Percentiles rank a stretch among this genome's conserved stretches.
Evolutionary conservation across 768 basidiomycete genomes (phyloP).

Genomic region (Pleurotus cornucopiae): DNA sequence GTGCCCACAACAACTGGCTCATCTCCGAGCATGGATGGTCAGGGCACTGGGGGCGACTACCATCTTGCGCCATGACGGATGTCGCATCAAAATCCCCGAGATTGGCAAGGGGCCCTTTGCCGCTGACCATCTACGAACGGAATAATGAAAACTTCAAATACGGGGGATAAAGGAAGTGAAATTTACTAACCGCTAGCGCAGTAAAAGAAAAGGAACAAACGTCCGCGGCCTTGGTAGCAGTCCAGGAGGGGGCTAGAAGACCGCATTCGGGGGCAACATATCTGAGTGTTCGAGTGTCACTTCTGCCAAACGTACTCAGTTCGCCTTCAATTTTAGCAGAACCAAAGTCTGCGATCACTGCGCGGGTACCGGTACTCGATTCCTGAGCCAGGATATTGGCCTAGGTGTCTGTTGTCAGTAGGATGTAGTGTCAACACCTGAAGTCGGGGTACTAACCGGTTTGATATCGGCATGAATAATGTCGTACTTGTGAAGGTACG

Average conservation of each 20-base stretch:
- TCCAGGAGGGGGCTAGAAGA: neutral
- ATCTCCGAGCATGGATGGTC: neutral
- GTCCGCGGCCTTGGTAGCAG: neutral
- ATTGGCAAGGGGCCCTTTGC: neutral
- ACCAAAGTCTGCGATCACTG: neutral
- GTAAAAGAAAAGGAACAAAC: neutral
- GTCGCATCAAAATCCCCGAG: neutral
- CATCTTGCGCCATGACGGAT: neutral
- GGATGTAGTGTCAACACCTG: neutral
- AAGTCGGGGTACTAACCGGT: neutral
- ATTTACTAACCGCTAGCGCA: neutral
- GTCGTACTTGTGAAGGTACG: neutral
- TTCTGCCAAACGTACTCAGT: neutral
- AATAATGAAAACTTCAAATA: neutral
- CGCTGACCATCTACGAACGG: neutral
- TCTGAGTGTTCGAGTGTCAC: neutral
- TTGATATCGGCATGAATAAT: slow-evolving; percentile 6
- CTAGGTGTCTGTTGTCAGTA: neutral
- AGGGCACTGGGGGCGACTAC: neutral
- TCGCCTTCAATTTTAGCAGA: neutral
- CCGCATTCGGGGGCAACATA: neutral
- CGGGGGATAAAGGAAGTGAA: neutral
- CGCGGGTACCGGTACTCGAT: neutral
- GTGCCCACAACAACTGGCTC: neutral
- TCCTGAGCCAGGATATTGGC: neutral